A percentile compares a stretch with the other conserved stretches of the same genome.
phyloP scores from a whole-genome alignment of 495 filamentous ascomycete species.

The Penicillium macrosclerotiorum region DNA sequence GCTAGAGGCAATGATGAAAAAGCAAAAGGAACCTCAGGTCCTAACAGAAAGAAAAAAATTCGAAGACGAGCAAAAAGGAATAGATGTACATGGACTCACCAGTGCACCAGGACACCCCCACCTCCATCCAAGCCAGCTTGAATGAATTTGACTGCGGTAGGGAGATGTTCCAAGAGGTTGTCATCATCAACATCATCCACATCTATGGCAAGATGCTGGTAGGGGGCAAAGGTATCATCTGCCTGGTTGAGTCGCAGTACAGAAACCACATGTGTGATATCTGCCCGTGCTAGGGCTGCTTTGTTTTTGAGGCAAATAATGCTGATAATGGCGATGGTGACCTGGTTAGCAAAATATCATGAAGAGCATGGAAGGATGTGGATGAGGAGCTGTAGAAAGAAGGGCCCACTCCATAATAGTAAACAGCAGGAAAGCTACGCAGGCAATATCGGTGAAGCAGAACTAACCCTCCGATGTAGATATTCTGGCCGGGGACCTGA shows the following conservation, averaged over 20 bases:
- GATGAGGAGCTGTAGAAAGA: too few species aligned
- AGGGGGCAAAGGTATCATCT: constrained; percentile 37
- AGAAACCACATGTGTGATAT: constrained; percentile 91
- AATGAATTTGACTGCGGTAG: constrained; percentile 76
- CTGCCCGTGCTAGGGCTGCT: constrained; percentile 61
- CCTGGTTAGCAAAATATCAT: constrained; percentile 8
- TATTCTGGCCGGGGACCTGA: constrained; percentile 64
- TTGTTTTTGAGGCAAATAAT: constrained; percentile 72
- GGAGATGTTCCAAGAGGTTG: constrained; percentile 79
- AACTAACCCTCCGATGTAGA: constrained; percentile 84
- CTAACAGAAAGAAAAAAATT: background rate
- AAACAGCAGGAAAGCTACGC: constrained; percentile 2
- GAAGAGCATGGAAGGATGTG: too few species aligned
- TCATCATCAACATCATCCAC: constrained; percentile 87
- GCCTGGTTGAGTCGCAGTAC: constrained; percentile 62
- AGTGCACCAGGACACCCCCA: constrained; percentile 70
- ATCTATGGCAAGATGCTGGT: constrained; percentile 72
- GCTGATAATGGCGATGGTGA: constrained; percentile 43
- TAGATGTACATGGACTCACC: constrained; percentile 46
- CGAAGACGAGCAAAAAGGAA: background rate
- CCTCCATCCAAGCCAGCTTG: constrained; percentile 66
- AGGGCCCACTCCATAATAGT: constrained; percentile 11
- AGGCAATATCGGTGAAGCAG: background rate
- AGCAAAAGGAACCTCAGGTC: background rate
- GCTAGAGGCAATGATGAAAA: background rate